These are phyloP conservation scores for Hypholoma sublateritium DNA, from an alignment of 768 basidiomycete genomes.

Conservation along the genomic window DNA sequence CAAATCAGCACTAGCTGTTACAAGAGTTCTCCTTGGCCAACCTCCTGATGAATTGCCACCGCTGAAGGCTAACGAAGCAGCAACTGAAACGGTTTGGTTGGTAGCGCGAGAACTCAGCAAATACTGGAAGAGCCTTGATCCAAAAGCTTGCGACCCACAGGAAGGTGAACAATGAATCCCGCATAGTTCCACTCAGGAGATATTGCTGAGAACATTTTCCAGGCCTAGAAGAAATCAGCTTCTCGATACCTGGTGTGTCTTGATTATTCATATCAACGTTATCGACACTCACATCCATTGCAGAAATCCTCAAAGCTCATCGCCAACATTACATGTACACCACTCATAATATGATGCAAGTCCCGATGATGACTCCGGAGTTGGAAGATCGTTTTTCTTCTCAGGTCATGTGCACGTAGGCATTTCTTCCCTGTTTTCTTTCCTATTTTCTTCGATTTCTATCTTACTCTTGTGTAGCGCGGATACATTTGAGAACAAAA, in stretches of 20 bases:
- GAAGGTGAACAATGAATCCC: conserved; percentile 51
- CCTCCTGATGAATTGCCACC: conserved; percentile 74
- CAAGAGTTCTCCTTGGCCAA: conserved; percentile 86
- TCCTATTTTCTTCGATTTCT: background rate
- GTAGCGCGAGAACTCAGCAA: conserved; percentile 86
- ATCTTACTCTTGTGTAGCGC: conserved; percentile 40
- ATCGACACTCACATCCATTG: background rate
- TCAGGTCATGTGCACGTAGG: conserved; percentile 87
- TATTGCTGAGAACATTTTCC: background rate
- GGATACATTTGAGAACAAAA: conserved; percentile 76
- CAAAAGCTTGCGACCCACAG: conserved; percentile 77
- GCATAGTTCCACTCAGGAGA: background rate
- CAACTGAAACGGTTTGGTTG: conserved; percentile 87
- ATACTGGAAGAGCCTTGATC: conserved; percentile 88
- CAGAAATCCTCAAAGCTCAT: conserved; percentile 87
- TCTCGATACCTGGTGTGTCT: conserved; percentile 64
- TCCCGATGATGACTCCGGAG: conserved; percentile 69
- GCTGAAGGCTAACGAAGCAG: conserved; percentile 73
- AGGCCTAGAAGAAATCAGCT: conserved; percentile 64
- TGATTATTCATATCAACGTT: background rate
- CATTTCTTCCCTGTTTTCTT: conserved; percentile 26
- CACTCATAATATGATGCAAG: conserved; percentile 74
- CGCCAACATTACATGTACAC: conserved; percentile 81
- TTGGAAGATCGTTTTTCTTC: conserved; percentile 74
- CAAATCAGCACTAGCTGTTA: conserved; percentile 83